Percentiles rank a stretch among this genome's conserved stretches.
Conservation (phyloP, 257 asterid species). For the Rhazya stricta region DNA sequence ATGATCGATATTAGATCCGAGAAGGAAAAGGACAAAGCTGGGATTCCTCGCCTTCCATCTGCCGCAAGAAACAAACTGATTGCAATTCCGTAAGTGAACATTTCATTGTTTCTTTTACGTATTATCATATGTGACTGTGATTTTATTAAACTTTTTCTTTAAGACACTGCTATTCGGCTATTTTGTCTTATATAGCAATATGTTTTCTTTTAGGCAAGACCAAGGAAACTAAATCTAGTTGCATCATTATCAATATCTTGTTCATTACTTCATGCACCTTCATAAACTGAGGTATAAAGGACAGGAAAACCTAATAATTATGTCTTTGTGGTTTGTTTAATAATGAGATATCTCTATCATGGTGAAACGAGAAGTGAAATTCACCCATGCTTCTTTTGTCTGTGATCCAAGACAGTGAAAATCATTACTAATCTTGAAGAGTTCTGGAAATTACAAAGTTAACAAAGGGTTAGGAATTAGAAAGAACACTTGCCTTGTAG, state of each 20-base stretch:
- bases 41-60: constrained; percentile 90
- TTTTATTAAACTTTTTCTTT: neutral
- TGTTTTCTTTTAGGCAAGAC: neutral
- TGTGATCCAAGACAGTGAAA: neutral
- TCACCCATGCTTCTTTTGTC: neutral
- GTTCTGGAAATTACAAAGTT: neutral
- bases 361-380: neutral
- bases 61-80: constrained; percentile 63
- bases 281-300: no score
- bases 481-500: neutral
- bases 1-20: constrained; percentile 91
- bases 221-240: neutral
- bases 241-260: neutral
- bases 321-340: neutral
- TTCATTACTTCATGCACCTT: neutral
- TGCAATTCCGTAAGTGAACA: constrained; percentile 69
- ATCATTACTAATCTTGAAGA: neutral
- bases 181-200: neutral
- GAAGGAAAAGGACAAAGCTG: constrained; percentile 82
- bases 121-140: neutral
- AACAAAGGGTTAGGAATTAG: neutral
- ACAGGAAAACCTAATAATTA: no score
- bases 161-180: neutral
- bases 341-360: neutral
- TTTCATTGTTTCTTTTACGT: neutral